phyloP scores from a whole-genome alignment of 768 basidiomycete species.

The Boletus vinaceobasis region DNA sequence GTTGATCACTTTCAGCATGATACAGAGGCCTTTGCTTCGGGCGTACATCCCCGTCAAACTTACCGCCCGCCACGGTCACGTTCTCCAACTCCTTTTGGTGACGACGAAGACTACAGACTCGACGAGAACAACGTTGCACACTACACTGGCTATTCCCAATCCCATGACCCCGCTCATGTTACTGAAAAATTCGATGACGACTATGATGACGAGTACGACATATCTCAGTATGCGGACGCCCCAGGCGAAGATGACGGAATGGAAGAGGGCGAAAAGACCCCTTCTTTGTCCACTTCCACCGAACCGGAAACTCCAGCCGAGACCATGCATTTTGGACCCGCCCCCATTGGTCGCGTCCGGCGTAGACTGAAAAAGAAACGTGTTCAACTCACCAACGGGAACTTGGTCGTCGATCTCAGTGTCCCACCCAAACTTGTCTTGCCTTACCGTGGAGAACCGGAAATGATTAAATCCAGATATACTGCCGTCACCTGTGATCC shows the following conservation, averaged over 20 bases:
- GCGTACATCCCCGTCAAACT: constrained; percentile 47
- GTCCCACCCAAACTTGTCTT: constrained; percentile 84
- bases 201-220: constrained; percentile 28
- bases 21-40: constrained; percentile 67
- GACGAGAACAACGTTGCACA: constrained; percentile 55
- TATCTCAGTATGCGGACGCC: constrained; percentile 28
- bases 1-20: constrained; percentile 64
- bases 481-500: constrained; percentile 94
- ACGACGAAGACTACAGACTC: constrained; percentile 68
- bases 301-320: constrained; percentile 54
- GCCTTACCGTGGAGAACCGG: constrained; percentile 64
- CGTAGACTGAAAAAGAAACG: constrained; percentile 78
- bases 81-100: constrained; percentile 71
- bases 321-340: constrained; percentile 85
- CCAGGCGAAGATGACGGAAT: constrained; percentile 18
- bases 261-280: constrained; percentile 23
- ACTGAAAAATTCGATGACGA: constrained; percentile 25
- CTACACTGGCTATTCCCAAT: constrained; percentile 43
- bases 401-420: constrained; percentile 78
- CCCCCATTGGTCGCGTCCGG: constrained; percentile 73
- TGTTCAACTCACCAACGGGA: constrained; percentile 82
- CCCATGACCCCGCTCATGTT: constrained; percentile 6
- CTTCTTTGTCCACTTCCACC: constrained; percentile 27
- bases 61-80: constrained; percentile 60
- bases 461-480: constrained; percentile 72